These are phyloP conservation scores for Phytophthora vignae DNA, from an alignment of 352 stramenopile genomes.

Conservation along the genomic window DNA sequence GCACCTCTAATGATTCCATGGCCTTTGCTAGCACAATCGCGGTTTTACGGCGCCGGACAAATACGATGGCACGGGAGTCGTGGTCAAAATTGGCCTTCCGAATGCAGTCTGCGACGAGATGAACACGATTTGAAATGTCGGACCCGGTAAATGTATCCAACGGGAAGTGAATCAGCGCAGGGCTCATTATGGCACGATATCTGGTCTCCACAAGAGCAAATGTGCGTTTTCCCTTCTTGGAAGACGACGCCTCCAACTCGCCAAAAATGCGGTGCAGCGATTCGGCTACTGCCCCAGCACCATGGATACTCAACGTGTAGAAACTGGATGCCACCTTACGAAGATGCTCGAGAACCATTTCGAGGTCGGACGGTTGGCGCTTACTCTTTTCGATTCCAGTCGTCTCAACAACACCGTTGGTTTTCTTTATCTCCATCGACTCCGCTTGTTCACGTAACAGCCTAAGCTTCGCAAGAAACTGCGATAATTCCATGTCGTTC, in stretches of 20 bases:
- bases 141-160: conserved; percentile 32
- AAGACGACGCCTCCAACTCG: conserved; percentile 29
- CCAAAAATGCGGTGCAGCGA: conserved; percentile 47
- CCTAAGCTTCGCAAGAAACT: conserved; percentile 59
- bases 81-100: conserved; percentile 51
- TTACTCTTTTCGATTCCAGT: conserved; percentile 34
- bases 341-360: conserved; percentile 57
- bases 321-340: conserved; percentile 59
- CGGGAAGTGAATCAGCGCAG: conserved; percentile 38
- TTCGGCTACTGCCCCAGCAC: conserved; percentile 45
- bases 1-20: conserved; percentile 63
- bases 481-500: conserved; percentile 59
- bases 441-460: conserved; percentile 30
- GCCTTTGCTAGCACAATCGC: conserved; percentile 70
- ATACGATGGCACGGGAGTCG: conserved; percentile 79
- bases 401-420: conserved; percentile 10
- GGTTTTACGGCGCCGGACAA: conserved; percentile 75
- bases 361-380: conserved; percentile 34
- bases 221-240: conserved; percentile 31
- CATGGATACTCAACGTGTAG: conserved; percentile 60
- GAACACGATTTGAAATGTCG: conserved; percentile 67
- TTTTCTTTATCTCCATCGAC: conserved; percentile 15
- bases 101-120: conserved; percentile 59
- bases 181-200: conserved; percentile 47
- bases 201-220: conserved; percentile 40